These are phyloP conservation scores for Fomitiporia mediterranea DNA, from an alignment of 1,284 basidiomycete species.

Conservation along the genomic window DNA sequence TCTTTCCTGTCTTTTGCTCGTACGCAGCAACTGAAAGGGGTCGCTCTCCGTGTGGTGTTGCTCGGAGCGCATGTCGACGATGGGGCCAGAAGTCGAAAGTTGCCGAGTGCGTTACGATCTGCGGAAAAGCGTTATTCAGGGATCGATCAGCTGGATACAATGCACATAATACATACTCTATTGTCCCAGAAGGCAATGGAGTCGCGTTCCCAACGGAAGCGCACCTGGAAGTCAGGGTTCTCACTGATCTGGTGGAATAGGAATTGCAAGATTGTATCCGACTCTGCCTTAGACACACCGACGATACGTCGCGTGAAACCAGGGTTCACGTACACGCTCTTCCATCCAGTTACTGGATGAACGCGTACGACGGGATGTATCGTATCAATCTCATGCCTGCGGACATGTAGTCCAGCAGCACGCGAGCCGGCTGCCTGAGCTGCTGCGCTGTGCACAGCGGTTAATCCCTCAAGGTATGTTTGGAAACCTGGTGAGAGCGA, in stretches of 20 bases:
- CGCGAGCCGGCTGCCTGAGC: slow-evolving; percentile 65
- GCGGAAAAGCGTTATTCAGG: too few relatives aligned
- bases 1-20: slow-evolving; percentile 57
- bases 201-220: slow-evolving; percentile 66
- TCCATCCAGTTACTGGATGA: slow-evolving; percentile 79
- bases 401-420: slow-evolving; percentile 59
- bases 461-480: slow-evolving; percentile 60
- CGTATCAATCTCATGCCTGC: slow-evolving; percentile 65
- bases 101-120: slow-evolving; percentile 72
- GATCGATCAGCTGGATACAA: too few relatives aligned
- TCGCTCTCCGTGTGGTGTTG: slow-evolving; percentile 77
- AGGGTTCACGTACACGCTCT: slow-evolving; percentile 43
- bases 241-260: slow-evolving; percentile 66
- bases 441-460: slow-evolving; percentile 63
- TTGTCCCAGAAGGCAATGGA: slow-evolving; percentile 74
- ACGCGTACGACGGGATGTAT: slow-evolving; percentile 66
- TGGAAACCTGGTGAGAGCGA: slow-evolving; percentile 65
- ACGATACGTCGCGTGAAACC: slow-evolving; percentile 70
- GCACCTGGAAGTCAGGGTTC: slow-evolving; percentile 68
- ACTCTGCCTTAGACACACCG: slow-evolving; percentile 76
- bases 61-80: slow-evolving; percentile 70
- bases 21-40: slow-evolving; percentile 74
- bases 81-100: slow-evolving; percentile 76
- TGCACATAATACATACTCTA: slow-evolving; percentile 40
- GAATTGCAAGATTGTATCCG: slow-evolving; percentile 65